Evolutionary conservation across 805 yeast genomes (phyloP), one percentile per base, ranked within the genome.

Genomic region (Ogataea ganodermae): DNA sequence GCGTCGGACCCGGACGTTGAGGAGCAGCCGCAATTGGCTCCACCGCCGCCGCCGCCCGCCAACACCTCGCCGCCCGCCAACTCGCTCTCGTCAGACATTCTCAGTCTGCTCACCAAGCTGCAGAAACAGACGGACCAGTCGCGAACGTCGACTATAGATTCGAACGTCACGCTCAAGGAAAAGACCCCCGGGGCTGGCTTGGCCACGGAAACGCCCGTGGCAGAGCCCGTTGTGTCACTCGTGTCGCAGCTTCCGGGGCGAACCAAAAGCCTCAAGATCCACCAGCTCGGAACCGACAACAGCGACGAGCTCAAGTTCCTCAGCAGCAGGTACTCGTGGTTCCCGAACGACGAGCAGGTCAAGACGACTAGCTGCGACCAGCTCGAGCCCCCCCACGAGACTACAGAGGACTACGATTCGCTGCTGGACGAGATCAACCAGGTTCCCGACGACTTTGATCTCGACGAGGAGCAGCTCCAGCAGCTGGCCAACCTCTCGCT

Each of bases 371-470:
- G 28, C 9, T 39, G 14, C 9, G 42, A 14, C 13, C 26, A 27
- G 8, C 22, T 40, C 24, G 24, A 22, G 24, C 24, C 28, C 35
- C 17, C 40, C 12, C 17, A 14, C 24, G 35, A 38, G 17, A 28
- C n/a, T n/a, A n/a, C 42, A 17, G 42, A 45, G 17, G 48, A 45
- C 14, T 45, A 53, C 28, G 51, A 48, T 17, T 58, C 65, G 2
- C 35, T 65, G 46, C 45, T 70, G 13, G 73, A 69, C 49, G 73
- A 70, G 48, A 58, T 68, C 23, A 70, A 70, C 40, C 55, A 52
- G 27, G 46, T 69, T 4, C 72, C 73, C 1, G 72, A 67, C 43
- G 74, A 69, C 46, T 68, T 49, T 44, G 72, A 66, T 6, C 59
- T 59, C 49, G 61, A 58, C 3, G 50, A 40, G 8, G 42, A 42